These are phyloP conservation scores for Corniculantispora saksenae DNA, from an alignment of 2,329 filamentous ascomycete genomes.

Conservation along the genomic window DNA sequence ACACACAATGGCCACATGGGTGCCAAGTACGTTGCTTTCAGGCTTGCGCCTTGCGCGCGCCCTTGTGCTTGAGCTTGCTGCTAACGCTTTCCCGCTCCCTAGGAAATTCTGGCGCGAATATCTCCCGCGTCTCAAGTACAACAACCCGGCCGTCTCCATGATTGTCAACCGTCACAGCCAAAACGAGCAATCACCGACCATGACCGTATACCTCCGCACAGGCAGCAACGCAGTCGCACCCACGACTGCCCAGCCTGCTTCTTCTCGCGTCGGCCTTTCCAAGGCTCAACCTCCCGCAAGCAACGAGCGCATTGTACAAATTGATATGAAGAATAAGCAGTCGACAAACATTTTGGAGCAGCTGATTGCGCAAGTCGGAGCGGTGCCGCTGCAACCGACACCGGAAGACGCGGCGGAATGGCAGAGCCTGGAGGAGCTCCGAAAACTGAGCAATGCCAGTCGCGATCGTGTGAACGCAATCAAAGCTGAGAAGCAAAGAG, in stretches of 20 bases:
- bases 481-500: conserved; percentile 59
- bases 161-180: conserved; percentile 70
- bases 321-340: conserved; percentile 65
- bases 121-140: conserved; percentile 86
- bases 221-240: conserved; percentile 28
- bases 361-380: conserved; percentile 64
- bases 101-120: conserved; percentile 88
- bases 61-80: too few relatives aligned
- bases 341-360: conserved; percentile 64
- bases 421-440: conserved; percentile 56
- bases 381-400: conserved; percentile 56
- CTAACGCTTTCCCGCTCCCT: conserved; percentile 17
- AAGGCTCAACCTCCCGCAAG: conserved; percentile 50
- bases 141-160: conserved; percentile 86
- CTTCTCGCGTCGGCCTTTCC: conserved; percentile 49
- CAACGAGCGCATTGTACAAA: conserved; percentile 52
- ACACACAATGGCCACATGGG: conserved; percentile 70
- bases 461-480: conserved; percentile 53
- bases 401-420: conserved; percentile 61
- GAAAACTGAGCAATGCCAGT: conserved; percentile 54
- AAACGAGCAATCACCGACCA: conserved; percentile 55
- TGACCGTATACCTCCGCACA: conserved; percentile 66
- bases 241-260: conserved; percentile 43
- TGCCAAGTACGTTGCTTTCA: conserved; percentile 57
- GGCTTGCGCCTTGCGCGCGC: conserved; percentile 11